These are phyloP conservation scores for Colletotrichum musicola DNA, from an alignment of 2,329 filamentous ascomycete genomes.

Conservation along the genomic window DNA sequence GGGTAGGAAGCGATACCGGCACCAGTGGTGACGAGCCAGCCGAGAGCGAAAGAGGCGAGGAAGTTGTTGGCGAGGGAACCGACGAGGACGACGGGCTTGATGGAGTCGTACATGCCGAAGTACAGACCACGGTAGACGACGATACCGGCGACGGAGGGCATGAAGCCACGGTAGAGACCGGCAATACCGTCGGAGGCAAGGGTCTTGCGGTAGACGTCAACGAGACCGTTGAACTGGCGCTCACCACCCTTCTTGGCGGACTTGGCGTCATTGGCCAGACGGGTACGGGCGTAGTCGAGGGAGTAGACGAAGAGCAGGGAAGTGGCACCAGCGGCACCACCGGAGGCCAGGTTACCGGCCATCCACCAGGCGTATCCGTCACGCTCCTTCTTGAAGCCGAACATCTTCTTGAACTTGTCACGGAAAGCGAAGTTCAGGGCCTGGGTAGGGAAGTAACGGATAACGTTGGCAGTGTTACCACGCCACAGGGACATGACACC, in stretches of 20 bases:
- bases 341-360: conserved; percentile 98
- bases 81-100: conserved; percentile 98
- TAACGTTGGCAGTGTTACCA: conserved; percentile 99
- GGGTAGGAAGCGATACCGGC: conserved; percentile 99
- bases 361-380: conserved; percentile 99
- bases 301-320: conserved; percentile 99
- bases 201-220: conserved; percentile 99
- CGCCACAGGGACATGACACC: conserved; percentile 97
- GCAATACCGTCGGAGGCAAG: conserved; percentile 97
- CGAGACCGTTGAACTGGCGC: conserved; percentile 99
- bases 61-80: conserved; percentile 97
- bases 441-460: conserved; percentile 99
- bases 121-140: conserved; percentile 99
- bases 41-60: conserved; percentile 98
- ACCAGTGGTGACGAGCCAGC: conserved; percentile 99
- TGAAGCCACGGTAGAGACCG: conserved; percentile 99
- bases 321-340: conserved; percentile 99
- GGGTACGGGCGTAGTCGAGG: conserved; percentile 99
- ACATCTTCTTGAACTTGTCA: conserved; percentile 99
- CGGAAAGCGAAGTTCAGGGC: conserved; percentile 99
- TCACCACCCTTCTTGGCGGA: conserved; percentile 96
- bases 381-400: conserved; percentile 99
- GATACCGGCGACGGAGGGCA: conserved; percentile 99
- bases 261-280: conserved; percentile 99
- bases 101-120: conserved; percentile 99